These are phyloP conservation scores for Pythium rishiriense DNA, from an alignment of 352 stramenopile species.

Conservation along the genomic window DNA sequence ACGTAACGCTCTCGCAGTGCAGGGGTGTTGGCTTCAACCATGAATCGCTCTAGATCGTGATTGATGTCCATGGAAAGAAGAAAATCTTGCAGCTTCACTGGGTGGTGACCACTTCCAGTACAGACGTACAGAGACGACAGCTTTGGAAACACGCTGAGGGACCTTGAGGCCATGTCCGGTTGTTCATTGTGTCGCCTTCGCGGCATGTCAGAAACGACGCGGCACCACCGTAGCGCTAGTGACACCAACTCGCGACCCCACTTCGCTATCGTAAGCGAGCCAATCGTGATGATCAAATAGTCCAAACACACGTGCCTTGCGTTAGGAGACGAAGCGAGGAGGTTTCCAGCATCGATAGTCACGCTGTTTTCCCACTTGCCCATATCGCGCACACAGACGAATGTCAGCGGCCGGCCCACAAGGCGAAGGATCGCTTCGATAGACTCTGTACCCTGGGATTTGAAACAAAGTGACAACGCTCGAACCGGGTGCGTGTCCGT, in stretches of 20 bases:
- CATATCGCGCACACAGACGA: background rate
- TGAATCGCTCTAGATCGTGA: background rate
- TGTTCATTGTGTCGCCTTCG: background rate
- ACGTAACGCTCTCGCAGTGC: background rate
- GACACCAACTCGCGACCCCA: background rate
- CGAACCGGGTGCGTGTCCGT: background rate
- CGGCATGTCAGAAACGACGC: background rate
- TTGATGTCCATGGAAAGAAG: background rate
- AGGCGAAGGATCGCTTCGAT: background rate
- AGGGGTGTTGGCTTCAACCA: background rate
- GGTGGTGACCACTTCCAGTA: background rate
- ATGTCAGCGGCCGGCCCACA: background rate
- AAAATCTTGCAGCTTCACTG: background rate
- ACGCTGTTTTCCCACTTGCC: background rate
- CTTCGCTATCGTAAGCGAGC: background rate
- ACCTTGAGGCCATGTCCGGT: background rate
- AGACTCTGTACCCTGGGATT: background rate
- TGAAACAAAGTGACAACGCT: background rate
- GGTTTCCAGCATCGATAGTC: background rate
- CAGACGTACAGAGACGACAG: background rate
- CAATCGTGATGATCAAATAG: background rate
- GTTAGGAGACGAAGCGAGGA: background rate
- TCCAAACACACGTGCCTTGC: background rate
- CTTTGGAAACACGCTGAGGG: background rate
- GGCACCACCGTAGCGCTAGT: background rate